Percentiles rank a stretch among this genome's conserved stretches.
These are phyloP conservation scores for Silene uniflora DNA, from an alignment of 148 eudicot species.

Conservation along the genomic window DNA sequence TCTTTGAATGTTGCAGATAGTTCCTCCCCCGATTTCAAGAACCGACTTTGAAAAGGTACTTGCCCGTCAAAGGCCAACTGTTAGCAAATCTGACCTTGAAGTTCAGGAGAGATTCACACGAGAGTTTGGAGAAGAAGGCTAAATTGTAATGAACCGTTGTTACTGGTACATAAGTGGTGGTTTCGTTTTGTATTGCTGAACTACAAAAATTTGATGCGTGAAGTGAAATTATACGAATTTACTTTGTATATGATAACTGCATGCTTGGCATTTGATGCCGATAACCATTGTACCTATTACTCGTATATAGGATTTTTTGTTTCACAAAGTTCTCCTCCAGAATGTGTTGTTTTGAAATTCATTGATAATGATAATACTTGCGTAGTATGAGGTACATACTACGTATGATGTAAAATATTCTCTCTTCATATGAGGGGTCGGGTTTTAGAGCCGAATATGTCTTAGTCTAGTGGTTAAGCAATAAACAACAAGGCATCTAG, in stretches of 20 bases:
- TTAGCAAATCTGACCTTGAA: constrained; percentile 88
- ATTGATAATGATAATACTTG: neutral
- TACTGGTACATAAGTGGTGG: constrained; percentile 16
- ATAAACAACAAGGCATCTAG: too few species aligned
- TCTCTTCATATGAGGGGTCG: too few species aligned
- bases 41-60: constrained; percentile 88
- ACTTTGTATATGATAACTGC: constrained; percentile 11
- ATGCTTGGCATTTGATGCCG: constrained; percentile 12
- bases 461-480: too few species aligned
- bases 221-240: constrained; percentile 20
- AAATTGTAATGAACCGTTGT: neutral
- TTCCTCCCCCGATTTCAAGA: constrained; percentile 82
- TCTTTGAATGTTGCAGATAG: constrained; percentile 51
- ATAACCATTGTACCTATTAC: constrained; percentile 1
- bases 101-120: constrained; percentile 87
- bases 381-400: too few species aligned
- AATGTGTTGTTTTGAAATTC: neutral
- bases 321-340: neutral
- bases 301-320: neutral
- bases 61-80: constrained; percentile 89
- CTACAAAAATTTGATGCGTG: constrained; percentile 13
- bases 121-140: constrained; percentile 97
- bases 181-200: neutral
- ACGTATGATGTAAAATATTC: too few species aligned
- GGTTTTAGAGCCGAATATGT: too few species aligned